A percentile compares a stretch with the other conserved stretches of the same genome.
Conservation (phyloP, 208 protist species). For the Leishmania guyanensis region DNA sequence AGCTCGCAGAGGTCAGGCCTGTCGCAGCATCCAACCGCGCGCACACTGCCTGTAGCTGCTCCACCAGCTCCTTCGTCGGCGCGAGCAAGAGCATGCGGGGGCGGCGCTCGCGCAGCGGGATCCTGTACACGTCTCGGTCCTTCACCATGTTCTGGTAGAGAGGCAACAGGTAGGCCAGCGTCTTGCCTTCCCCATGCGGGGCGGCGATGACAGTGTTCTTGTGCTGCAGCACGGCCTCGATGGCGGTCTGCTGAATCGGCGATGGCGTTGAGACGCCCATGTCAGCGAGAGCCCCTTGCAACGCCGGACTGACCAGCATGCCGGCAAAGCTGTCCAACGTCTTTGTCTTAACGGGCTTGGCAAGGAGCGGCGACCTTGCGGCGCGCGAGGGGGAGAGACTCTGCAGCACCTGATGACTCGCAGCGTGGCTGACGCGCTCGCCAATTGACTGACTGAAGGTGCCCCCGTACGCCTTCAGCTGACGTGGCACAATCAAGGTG, state of each 20-base stretch:
- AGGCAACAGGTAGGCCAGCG: slow-evolving; percentile 78
- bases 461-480: slow-evolving; percentile 82
- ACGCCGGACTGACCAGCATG: slow-evolving; percentile 52
- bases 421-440: slow-evolving; percentile 63
- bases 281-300: slow-evolving; percentile 42
- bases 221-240: slow-evolving; percentile 71
- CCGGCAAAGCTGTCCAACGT: slow-evolving; percentile 66
- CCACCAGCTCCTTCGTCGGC: slow-evolving; percentile 70
- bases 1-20: slow-evolving; percentile 58
- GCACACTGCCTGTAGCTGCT: slow-evolving; percentile 76
- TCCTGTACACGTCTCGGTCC: slow-evolving; percentile 86
- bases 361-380: slow-evolving; percentile 48
- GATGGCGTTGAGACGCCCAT: slow-evolving; percentile 64
- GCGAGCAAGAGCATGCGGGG: slow-evolving; percentile 84
- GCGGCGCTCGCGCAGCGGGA: slow-evolving; percentile 81
- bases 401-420: slow-evolving; percentile 63
- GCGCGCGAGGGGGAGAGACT: slow-evolving; percentile 63
- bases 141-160: slow-evolving; percentile 89
- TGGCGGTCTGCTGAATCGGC: slow-evolving; percentile 82
- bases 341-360: slow-evolving; percentile 67
- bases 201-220: slow-evolving; percentile 78
- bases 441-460: slow-evolving; percentile 74
- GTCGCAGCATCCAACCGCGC: slow-evolving; percentile 52
- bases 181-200: slow-evolving; percentile 88
- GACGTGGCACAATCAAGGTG: slow-evolving; percentile 66